Base-by-base conservation (phyloP, 139 green algal genomes). In the Chloropicon primus region DNA sequence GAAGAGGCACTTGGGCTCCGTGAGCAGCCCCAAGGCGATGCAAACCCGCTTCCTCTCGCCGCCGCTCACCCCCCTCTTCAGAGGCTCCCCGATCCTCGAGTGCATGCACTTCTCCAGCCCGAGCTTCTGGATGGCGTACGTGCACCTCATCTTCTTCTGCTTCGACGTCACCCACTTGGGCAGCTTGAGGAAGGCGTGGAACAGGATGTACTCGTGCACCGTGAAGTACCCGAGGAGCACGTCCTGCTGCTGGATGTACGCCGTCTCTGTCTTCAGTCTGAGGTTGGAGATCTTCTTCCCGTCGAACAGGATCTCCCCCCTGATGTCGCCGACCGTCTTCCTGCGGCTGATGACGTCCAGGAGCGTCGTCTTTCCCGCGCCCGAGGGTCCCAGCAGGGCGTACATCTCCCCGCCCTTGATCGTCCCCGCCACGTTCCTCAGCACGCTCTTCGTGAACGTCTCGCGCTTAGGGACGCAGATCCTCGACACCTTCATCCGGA, bases 51-150 rank as follows among this genome's bases (percentile, higher is more conserved):
- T 62, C 41, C 41, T 62, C 41, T 62, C 41, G 10, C 41, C 41
- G 41, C 41, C 41, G 41, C 41, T 62, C 41, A 62, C 41, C 41
- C 41, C 41, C 41, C 41, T 86, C 25, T 86, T 80, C 74, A 96
- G 90, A n/a, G 41, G n/a, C 41, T 83, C 84, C 22, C 85, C 91
- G 28, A 98, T 93, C 78, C 97, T 93, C 29, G 94, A 98, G 84
- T 97, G 80, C 2, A 82, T 77, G 81, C 92, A 97, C 53, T 87
- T 88, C 3, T 75, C 25, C 28, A 97, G 79, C 0, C 89, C 89
- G 27, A 97, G 86, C 0, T 87, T 85, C 1, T 41, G 24, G 53
- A 96, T 86, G 54, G 96, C 91, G 10, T 77, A 79, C 10, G 91
- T 81, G n/a, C 95, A 89, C 24, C 91, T 85, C 2, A 80, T 79